These are phyloP conservation scores for Trypanosoma melophagium DNA, from an alignment of 208 protist species.

Conservation along the genomic window DNA sequence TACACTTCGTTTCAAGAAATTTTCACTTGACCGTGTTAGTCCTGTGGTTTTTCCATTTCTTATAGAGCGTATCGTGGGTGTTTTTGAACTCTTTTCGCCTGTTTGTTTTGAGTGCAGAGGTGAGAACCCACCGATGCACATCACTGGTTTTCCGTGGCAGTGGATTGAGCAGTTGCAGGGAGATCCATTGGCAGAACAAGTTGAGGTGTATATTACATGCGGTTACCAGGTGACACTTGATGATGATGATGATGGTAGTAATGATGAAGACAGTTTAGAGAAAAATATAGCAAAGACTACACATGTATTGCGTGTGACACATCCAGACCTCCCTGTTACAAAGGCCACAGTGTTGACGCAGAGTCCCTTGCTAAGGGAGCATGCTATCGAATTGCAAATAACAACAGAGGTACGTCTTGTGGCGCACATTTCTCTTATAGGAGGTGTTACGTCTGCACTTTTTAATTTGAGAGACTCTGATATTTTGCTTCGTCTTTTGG, in stretches of 20 bases:
- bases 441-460: conserved; percentile 49
- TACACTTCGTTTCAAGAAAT: conserved; percentile 52
- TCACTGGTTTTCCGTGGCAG: conserved; percentile 66
- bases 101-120: conserved; percentile 34
- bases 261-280: conserved; percentile 2
- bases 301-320: conserved; percentile 50
- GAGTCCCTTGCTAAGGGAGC: conserved; percentile 51
- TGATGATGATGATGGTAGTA: background rate
- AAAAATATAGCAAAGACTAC: conserved; percentile 22
- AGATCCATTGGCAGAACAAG: conserved; percentile 51
- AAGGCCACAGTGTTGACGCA: conserved; percentile 55
- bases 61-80: conserved; percentile 61
- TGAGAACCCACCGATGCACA: conserved; percentile 18
- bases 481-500: conserved; percentile 63
- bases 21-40: conserved; percentile 64
- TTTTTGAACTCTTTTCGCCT: conserved; percentile 38
- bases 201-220: conserved; percentile 68
- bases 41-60: conserved; percentile 60
- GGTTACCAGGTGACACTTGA: conserved; percentile 38
- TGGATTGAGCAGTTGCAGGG: conserved; percentile 76
- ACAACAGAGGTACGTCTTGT: conserved; percentile 36
- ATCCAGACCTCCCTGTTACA: conserved; percentile 53
- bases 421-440: conserved; percentile 51
- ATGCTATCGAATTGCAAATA: conserved; percentile 31
- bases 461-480: conserved; percentile 84